Base-by-base conservation (phyloP, 352 stramenopile genomes). In the Plasmopara muralis region DNA sequence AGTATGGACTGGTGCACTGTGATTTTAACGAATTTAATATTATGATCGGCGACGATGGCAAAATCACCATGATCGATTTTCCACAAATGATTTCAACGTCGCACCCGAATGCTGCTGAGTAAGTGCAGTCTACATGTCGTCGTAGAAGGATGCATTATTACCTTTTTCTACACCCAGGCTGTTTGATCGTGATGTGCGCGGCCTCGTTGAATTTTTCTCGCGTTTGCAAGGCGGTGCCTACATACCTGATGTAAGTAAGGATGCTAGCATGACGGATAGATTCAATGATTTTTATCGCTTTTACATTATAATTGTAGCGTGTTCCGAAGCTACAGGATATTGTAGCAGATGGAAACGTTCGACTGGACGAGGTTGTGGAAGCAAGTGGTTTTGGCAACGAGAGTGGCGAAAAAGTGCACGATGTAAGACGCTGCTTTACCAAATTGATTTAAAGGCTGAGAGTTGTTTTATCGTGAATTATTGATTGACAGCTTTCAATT, bases 21-120 rank as follows among this genome's bases (percentile, higher is more conserved):
- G 97, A 99, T 72, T 98, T 99, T 64, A 99, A 99, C 81, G 97
- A 99, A 76, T 98, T 99, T 75, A 99, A 99, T 74, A 85, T 99
- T 45, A 97, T 99, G 87, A 93, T 99, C 20, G 87, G 97, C 70
- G 77, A 94, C 43, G 64, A 72, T 35, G 76, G 87, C 47, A 85
- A 95, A 66, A 87, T 99, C 14, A 99, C 97, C 13, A 95, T 99
- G 68, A 99, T 99, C 74, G 97, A 99, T 86, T 99, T 99, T 70
- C 97, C 97, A 10, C 97, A 99, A 79, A 99, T 99, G 97, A 96
- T 99, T 46, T 98, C 89, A 8, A 99, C 93, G 2, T 90, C 83
- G 20, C 97, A 99, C 71, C 85, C 89, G 6, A 99, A 99, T 72
- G 97, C 97, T 28, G 67, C 85, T 39, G 93, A 99, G 77, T 99